Evolutionary conservation across 768 basidiomycete species (phyloP), one percentile per base, ranked within the genome.

Genomic region (Gymnopilus dilepis): DNA sequence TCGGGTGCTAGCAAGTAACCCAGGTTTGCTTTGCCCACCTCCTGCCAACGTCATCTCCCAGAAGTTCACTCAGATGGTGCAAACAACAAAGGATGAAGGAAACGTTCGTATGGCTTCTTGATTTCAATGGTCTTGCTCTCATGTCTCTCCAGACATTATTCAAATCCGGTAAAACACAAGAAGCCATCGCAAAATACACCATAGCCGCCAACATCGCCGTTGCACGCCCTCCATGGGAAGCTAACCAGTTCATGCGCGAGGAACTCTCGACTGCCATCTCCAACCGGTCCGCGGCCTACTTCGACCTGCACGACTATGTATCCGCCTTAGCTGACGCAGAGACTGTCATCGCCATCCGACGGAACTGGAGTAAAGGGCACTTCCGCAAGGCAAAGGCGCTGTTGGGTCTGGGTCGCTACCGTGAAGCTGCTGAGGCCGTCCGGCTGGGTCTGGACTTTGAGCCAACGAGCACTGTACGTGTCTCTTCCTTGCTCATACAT

Each of bases 341-440:
- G 59, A 88, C 89, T 1, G 95, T 98, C 69, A 89, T 97, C 41
- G 76, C 85, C 64, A 77, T 97, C 54, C 91, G 94, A 69, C 82
- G 88, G 58, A 88, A 87, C 45, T 99, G 97, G 96, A 86, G 91
- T 68, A 99, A 99, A 71, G 97, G 95, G 0, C 93, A 98, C 74
- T 97, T 97, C 81, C 84, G 97, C 60, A 95, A 92, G 71, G 92
- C 94, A 2, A 94, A 94, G 72, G 94, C 97, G 0, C 78, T 99
- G 42, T 78, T 92, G 1, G 94, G 85, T 21, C 80, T 99, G 52
- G 82, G 81, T 3, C 76, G 80, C 45, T 75, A 86, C 58, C 76
- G 87, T 42, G 95, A 97, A 42, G 95, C 95, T 8, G 84, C 86
- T 65, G 91, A 94, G 47, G 88, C 95, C 2, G 77, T 97, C 61